Conservation (phyloP, 768 basidiomycete species). For the Rhodotorula paludigena region DNA sequence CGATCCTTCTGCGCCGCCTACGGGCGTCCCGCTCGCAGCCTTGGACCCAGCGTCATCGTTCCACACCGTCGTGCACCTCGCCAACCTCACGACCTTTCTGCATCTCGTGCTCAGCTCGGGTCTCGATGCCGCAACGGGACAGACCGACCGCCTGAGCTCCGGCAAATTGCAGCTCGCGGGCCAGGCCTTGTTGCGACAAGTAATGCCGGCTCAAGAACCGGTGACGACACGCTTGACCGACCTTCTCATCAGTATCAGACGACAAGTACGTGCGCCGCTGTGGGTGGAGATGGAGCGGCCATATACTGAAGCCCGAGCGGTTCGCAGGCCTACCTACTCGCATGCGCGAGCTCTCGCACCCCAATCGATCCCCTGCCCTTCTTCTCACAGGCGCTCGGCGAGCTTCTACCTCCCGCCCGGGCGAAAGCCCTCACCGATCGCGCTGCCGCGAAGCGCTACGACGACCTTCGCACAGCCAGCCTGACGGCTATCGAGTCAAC, state of each 20-base stretch:
- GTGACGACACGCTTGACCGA: not conserved
- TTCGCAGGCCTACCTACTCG: constrained; percentile 8
- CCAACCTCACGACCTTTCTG: constrained; percentile 14
- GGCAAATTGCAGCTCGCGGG: not conserved
- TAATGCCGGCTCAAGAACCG: not conserved
- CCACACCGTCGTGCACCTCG: not conserved
- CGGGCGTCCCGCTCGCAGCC: not conserved
- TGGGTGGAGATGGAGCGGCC: too few relatives aligned
- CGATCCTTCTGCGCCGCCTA: not conserved
- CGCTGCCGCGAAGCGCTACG: not conserved
- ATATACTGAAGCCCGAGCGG: too few relatives aligned
- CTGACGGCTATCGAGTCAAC: not conserved
- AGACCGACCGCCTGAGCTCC: not conserved
- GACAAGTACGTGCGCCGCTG: constrained; percentile 16
- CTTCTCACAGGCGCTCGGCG: not conserved
- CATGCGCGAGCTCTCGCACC: not conserved
- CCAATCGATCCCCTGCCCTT: not conserved
- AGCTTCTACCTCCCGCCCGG: not conserved
- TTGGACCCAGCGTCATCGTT: not conserved
- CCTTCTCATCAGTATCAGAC: constrained; percentile 5
- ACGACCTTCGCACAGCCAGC: not conserved
- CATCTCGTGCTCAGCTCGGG: constrained; percentile 7
- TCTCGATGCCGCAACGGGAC: not conserved
- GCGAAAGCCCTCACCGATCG: not conserved
- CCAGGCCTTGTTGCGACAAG: not conserved